Percentiles rank a stretch among this genome's conserved stretches.
These are phyloP conservation scores for Cyclospora cayetanensis DNA, from an alignment of 169 alveolate genomes.

Conservation along the genomic window DNA sequence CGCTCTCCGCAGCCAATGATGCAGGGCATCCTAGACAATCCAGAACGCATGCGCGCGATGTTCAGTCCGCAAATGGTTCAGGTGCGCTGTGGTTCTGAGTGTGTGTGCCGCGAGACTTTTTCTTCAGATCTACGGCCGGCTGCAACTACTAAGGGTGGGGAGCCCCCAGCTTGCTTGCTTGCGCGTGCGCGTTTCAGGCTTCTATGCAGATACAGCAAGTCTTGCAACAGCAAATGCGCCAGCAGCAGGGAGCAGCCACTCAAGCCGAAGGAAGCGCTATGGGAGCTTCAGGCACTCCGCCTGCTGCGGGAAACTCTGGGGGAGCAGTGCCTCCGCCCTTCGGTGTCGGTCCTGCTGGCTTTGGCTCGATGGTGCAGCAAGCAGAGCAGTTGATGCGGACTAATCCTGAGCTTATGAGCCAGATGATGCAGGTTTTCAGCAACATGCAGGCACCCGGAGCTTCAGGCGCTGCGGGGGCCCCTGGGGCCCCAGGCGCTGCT, in stretches of 20 bases:
- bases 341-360: neutral
- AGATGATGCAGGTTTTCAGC: constrained; percentile 31
- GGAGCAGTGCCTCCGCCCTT: neutral
- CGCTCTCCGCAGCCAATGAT: constrained; percentile 63
- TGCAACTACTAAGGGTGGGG: too few species aligned
- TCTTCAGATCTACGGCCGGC: too few species aligned
- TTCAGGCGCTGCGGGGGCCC: neutral
- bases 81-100: constrained; percentile 8
- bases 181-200: constrained; percentile 3
- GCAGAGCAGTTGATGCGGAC: constrained; percentile 27
- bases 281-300: neutral
- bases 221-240: constrained; percentile 57
- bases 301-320: neutral
- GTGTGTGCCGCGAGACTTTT: too few species aligned
- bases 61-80: constrained; percentile 79
- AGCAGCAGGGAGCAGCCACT: constrained; percentile 26
- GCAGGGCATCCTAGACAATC: constrained; percentile 65
- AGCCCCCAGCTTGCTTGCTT: too few species aligned
- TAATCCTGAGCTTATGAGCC: constrained; percentile 51
- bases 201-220: constrained; percentile 67
- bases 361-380: constrained; percentile 56
- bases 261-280: neutral
- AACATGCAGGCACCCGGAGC: constrained; percentile 55
- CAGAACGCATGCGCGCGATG: constrained; percentile 62
- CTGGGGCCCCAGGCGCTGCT: neutral